Evolutionary conservation across 495 filamentous ascomycete genomes (phyloP), one percentile per base, ranked within the genome.

Genomic region (Aspergillus bertholletiae): DNA sequence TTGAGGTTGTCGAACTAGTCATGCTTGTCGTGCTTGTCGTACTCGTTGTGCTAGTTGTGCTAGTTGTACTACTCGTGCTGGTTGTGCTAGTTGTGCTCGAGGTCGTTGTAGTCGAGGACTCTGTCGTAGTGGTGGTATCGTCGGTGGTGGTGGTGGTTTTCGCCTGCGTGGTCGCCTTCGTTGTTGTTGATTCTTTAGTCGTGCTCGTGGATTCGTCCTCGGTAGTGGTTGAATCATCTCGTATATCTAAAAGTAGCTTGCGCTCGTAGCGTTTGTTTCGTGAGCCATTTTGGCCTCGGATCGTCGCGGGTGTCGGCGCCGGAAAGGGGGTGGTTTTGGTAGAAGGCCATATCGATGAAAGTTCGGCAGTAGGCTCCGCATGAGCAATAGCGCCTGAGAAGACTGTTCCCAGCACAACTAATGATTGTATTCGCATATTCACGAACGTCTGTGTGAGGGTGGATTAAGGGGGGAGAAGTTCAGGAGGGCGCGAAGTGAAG

Each of bases 161-260:
- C 7, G 48, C 26, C 7, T 47, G 41, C 20, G 55, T 46, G 49
- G 18, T 37, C 48, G 51, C 11, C 34, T 47, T 26, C 20, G 57
- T 48, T 15, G 51, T 49, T 37, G 59, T 46, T 21, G 55, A 51
- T 26, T 23, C 7, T 41, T 23, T 15, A 24, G 43, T 54, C 12
- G 59, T 41, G 8, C 51, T 46, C 6, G 46, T 55, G 12, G 57
- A 47, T n/a, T 57, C 41, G 17, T 49, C 51, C 9, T 54, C 49
- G 5, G 62, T 63, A 24, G 55, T 49, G 3, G 24, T 18, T 17
- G 37, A 13, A 8, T 13, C 2, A 8, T 17, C 17, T 13, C 18
- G 3, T 22, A 2, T 15, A n/a, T n/a, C n/a, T n/a, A n/a, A n/a
- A n/a, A n/a, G n/a, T n/a, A n/a, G n/a, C n/a, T n/a, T 23, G 8